A percentile compares a stretch with the other conserved stretches of the same genome.
Evolutionary conservation across 768 basidiomycete genomes (phyloP).

Genomic region (Serendipita sp.): DNA sequence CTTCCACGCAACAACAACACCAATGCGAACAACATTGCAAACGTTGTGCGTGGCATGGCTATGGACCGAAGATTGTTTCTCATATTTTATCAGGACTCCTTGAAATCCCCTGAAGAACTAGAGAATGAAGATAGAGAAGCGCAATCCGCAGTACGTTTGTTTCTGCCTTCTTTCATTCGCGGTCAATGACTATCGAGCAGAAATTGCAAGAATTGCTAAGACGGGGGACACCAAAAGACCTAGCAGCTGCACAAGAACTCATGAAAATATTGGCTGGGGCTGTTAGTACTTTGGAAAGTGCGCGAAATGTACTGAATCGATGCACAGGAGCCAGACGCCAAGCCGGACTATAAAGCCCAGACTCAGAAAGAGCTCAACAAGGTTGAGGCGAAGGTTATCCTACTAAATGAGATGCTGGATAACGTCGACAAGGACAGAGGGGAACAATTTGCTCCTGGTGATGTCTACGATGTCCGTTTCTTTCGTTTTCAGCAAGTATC

Average conservation of each 20-base stretch:
- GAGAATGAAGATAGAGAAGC: slow-evolving; percentile 92
- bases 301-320: not conserved
- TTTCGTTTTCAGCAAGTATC: not conserved
- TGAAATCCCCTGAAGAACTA: slow-evolving; percentile 91
- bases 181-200: slow-evolving; percentile 16
- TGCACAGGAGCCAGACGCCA: slow-evolving; percentile 64
- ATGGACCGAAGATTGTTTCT: not conserved
- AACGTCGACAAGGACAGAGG: slow-evolving; percentile 60
- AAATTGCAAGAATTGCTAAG: slow-evolving; percentile 98
- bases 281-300: slow-evolving; percentile 17
- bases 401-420: slow-evolving; percentile 95
- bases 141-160: slow-evolving; percentile 50
- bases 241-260: slow-evolving; percentile 88
- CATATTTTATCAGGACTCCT: slow-evolving; percentile 34
- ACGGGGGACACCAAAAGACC: slow-evolving; percentile 86
- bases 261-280: slow-evolving; percentile 95
- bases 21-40: slow-evolving; percentile 6
- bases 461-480: slow-evolving; percentile 72
- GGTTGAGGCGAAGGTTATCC: slow-evolving; percentile 83
- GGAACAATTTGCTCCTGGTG: slow-evolving; percentile 73
- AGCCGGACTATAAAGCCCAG: slow-evolving; percentile 86
- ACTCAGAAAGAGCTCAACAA: slow-evolving; percentile 83
- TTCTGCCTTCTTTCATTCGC: not conserved
- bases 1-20: slow-evolving; percentile 8
- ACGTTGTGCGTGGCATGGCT: slow-evolving; percentile 7